Base-by-base conservation (phyloP, 495 filamentous ascomycete genomes). In the Aspergillus avenaceus region DNA sequence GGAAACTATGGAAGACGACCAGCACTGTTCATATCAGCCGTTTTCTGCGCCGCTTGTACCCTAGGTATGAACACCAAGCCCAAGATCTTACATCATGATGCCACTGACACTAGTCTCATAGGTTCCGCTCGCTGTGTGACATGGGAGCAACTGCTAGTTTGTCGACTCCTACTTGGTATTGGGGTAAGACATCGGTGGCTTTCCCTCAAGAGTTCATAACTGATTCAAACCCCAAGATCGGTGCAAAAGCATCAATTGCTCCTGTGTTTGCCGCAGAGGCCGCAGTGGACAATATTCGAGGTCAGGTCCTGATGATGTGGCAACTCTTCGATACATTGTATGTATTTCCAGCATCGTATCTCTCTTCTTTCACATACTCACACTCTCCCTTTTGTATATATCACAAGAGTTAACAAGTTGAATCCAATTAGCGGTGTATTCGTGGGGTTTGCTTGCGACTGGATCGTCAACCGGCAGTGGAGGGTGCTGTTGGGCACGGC, bases 231-330 rank as follows among this genome's bases (percentile, higher is more conserved):
- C 2, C 45, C 8, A 27, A 65, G 57, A 86, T 88, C 72, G 85
- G 85, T 34, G 47, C 60, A 13, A 73, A 76, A 55, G 73, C 57
- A 19, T 60, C 55, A 29, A 67, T 65, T 45, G 82, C 85, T 4
- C 81, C 86, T 13, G 77, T 91, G 24, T 88, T 80, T 59, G 80
- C 85, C 3, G 85, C 84, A 1, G 87, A 91, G 55, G 86, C 82
- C 57, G 72, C 76, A 4, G 85, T 84, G 1, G 84, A 86, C 16
- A 56, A 74, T 13, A 81, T 89, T 45, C 74, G 87, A 52, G 86
- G 86, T 34, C 81, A 75, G 16, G 63, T 90, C 9, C 79, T 86
- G 34, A 90, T 90, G 86, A 76, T 71, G 24, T 89, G 84, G 86
- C 86, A 91, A 55, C 72, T 90, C 66, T 90, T 85, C 49, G 84